phyloP scores from a whole-genome alignment of 2,329 filamentous ascomycete genomes.

The Trichophyton verrucosum region DNA sequence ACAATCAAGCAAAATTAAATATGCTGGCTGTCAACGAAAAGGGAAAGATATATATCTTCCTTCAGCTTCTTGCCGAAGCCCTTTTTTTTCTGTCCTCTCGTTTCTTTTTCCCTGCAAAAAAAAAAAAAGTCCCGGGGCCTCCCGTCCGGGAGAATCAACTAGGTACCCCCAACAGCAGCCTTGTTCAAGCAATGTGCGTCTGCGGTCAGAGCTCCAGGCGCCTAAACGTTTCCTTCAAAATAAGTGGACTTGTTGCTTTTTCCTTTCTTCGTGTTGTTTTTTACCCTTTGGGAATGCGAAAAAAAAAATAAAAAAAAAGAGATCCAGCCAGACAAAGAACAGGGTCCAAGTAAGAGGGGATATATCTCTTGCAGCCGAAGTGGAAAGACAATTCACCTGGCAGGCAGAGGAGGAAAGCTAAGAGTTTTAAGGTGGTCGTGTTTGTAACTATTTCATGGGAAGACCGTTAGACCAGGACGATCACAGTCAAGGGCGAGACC shows the following conservation, averaged over 20 bases:
- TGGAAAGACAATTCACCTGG: background rate
- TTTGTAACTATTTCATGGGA: slow-evolving; percentile 1
- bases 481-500: background rate
- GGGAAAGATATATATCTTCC: background rate
- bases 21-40: background rate
- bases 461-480: background rate
- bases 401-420: background rate
- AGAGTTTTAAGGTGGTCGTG: background rate
- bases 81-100: background rate
- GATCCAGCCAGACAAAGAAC: background rate
- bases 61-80: background rate
- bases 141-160: slow-evolving; percentile 1
- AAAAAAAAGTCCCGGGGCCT: background rate
- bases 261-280: background rate
- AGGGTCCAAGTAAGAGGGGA: background rate
- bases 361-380: background rate
- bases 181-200: background rate
- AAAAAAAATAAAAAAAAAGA: background rate
- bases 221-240: background rate
- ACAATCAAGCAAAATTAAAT: background rate
- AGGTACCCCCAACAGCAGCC: background rate
- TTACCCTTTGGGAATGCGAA: background rate
- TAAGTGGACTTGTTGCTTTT: background rate
- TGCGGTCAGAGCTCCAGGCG: background rate
- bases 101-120: background rate